Percentiles rank a stretch among this genome's conserved stretches.
These are phyloP conservation scores for Rhodotorula sp. DNA, from an alignment of 1,284 basidiomycete genomes.

Conservation along the genomic window DNA sequence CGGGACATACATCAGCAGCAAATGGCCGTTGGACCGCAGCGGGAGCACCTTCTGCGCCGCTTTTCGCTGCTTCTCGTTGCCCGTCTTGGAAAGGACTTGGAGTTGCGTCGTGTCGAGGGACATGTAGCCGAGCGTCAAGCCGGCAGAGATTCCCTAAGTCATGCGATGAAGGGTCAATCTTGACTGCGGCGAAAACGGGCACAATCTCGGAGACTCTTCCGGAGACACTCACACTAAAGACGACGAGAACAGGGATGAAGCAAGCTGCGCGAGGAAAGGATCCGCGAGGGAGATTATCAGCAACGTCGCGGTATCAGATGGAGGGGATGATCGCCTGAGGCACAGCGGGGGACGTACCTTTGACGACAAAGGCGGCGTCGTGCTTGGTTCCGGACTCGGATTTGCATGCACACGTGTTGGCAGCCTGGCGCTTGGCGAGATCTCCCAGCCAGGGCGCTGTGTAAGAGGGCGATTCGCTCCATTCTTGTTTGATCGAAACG, in stretches of 20 bases:
- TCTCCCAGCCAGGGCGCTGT: no score
- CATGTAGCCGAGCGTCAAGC: conserved; percentile 77
- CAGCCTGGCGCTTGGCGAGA: no score
- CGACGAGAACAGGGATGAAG: conserved; percentile 5
- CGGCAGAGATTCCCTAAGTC: not conserved
- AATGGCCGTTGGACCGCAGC: conserved; percentile 77
- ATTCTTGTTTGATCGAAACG: no score
- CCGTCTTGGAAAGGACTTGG: conserved; percentile 78
- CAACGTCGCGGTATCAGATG: no score
- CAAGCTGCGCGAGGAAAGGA: not conserved
- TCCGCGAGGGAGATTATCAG: no score
- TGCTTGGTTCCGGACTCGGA: not conserved
- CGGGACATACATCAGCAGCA: conserved; percentile 68
- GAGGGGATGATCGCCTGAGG: not conserved
- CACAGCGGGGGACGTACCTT: not conserved
- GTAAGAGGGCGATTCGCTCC: no score
- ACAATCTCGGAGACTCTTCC: no score
- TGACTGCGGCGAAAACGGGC: no score
- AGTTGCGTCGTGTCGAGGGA: conserved; percentile 89
- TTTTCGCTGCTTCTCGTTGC: conserved; percentile 72
- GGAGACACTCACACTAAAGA: not conserved
- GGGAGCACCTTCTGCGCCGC: conserved; percentile 84
- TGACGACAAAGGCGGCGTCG: not conserved
- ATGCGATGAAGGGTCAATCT: no score
- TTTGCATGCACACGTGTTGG: not conserved